phyloP scores from a whole-genome alignment of 345 rosid species.

The Gossypium herbaceum region DNA sequence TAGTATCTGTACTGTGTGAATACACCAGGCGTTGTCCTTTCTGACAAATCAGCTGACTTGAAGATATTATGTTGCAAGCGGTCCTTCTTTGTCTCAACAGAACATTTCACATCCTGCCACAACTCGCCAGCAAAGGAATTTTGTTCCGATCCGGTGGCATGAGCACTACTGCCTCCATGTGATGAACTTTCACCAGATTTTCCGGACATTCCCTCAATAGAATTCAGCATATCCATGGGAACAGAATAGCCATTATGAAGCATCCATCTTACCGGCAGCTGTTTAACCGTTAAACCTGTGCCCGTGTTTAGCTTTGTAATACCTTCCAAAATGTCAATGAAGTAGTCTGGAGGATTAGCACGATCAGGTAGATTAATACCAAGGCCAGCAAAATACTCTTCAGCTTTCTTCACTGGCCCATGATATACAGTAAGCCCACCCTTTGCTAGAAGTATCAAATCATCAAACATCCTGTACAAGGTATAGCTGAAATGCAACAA shows the following conservation, averaged over 20 bases:
- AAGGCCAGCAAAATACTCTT: conserved; percentile 75
- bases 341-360: conserved; percentile 95
- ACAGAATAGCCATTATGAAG: conserved; percentile 88
- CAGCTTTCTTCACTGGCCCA: conserved; percentile 93
- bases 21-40: conserved; percentile 62
- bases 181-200: conserved; percentile 43
- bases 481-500: conserved; percentile 58
- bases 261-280: conserved; percentile 97
- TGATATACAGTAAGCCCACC: conserved; percentile 90
- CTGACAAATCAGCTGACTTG: conserved; percentile 58
- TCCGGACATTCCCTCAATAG: conserved; percentile 47
- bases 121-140: conserved; percentile 75
- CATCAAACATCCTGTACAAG: conserved; percentile 91
- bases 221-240: conserved; percentile 81
- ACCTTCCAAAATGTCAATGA: conserved; percentile 93
- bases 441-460: conserved; percentile 89
- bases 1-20: conserved; percentile 75
- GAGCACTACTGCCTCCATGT: conserved; percentile 40
- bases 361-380: conserved; percentile 91
- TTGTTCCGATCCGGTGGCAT: conserved; percentile 27
- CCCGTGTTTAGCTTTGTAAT: conserved; percentile 58
- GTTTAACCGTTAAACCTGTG: conserved; percentile 62
- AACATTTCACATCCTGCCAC: conserved; percentile 73
- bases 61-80: conserved; percentile 43
- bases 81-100: conserved; percentile 65